A percentile compares a stretch with the other conserved stretches of the same genome.
Conservation (phyloP, 169 alveolate species). For the Perkinsus olseni region DNA sequence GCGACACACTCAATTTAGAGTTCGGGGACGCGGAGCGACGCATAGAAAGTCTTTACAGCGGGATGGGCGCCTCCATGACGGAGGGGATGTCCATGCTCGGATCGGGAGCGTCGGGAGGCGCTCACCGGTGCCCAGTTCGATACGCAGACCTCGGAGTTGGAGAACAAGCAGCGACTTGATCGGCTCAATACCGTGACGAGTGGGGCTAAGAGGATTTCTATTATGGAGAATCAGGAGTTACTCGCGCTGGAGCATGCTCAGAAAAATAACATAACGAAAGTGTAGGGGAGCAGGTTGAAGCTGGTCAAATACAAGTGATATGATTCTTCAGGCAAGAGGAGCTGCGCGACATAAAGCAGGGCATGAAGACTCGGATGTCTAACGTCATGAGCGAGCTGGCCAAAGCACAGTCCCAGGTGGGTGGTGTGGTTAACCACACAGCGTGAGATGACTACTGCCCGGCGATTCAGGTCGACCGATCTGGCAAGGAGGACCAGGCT, state of each 20-base stretch:
- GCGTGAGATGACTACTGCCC: not conserved
- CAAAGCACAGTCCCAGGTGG: not conserved
- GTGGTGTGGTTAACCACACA: not conserved
- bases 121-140: not conserved
- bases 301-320: not conserved
- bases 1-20: not conserved
- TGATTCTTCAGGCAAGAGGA: not conserved
- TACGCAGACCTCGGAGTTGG: not conserved
- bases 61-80: not conserved
- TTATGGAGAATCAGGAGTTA: not conserved
- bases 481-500: not conserved
- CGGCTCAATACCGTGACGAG: not conserved
- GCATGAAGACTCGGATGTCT: not conserved
- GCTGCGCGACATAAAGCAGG: not conserved
- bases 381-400: not conserved
- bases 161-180: not conserved
- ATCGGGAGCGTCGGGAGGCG: not conserved
- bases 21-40: not conserved
- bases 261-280: not conserved
- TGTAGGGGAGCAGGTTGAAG: not conserved
- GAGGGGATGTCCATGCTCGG: not conserved
- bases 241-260: not conserved
- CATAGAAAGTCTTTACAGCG: not conserved
- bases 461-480: not conserved
- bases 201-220: not conserved